Base-by-base conservation (phyloP, 2,329 filamentous ascomycete genomes). In the Ceratocystis variospora region DNA sequence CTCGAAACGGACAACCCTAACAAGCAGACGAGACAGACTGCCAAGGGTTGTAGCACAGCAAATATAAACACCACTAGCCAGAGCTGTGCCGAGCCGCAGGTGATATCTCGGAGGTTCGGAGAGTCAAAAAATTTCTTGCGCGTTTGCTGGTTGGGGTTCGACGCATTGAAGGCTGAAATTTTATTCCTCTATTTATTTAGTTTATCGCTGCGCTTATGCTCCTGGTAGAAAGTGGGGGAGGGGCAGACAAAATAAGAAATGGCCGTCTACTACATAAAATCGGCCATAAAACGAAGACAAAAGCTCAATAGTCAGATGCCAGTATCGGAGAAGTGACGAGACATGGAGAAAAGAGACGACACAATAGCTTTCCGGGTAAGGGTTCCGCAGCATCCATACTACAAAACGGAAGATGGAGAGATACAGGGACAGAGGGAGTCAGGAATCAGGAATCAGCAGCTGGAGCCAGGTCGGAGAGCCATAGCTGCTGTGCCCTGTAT, bases 51-150 rank as follows among this genome's bases (percentile, higher is more conserved):
- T 15, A 4, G 46, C 10, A 37, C 33, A 37, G 10, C 2, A 12
- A 10, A 12, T 12, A 12, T 37, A 37, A 10, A 15, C 37, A 15
- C 3, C 37, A 5, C 10, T 41, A 41, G 37, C 37, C 3, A 41
- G 12, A 15, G 37, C 25, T 17, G 25, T 12, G 10, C 28, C 28
- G 12, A 31, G 22, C 15, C 41, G 12, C 7, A 8, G 25, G 62
- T 1, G 1, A 33, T 65, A 68, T 45, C 48, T 68, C 65, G 66
- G 63, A 68, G 59, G 41, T 45, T 41, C 59, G 59, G 41, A 46
- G 59, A 62, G 41, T 41, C 19, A 44, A 25, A 37, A 61, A 1
- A 25, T 61, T 61, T 61, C 10, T 44, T 44, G 17, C 12, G 28
- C 5, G 28, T 33, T 63, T 45, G n/a, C 28, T 19, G 8, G n/a